Base-by-base conservation (phyloP, 352 stramenopile species). In the Phytophthora pisi region DNA sequence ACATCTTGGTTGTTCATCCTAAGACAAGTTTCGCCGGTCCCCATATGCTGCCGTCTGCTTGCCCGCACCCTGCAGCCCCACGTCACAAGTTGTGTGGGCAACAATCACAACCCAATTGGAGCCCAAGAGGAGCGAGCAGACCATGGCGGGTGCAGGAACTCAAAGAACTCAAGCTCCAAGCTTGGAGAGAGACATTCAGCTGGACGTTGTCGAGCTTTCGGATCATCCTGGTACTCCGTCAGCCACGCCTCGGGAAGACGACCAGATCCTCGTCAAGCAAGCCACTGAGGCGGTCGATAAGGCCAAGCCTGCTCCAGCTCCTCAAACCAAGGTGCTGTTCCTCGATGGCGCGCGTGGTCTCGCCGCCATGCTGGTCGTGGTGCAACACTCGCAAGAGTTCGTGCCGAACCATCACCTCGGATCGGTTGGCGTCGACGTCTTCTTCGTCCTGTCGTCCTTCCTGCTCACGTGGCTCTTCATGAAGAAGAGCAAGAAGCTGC, bases 371-470 rank as follows among this genome's bases (percentile, higher is more conserved):
- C 64, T 71, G 30, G 64, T 71, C 8, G 64, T 71, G 18, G 51
- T 62, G 9, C 64, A 71, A 28, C 64, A 71, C 51, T 60, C 64
- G 0, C 4, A 63, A 15, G 58, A 66, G 31, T 72, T 68, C 38
- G 52, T 63, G 30, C 57, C 57, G 28, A 23, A 57, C 26, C 51
- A 67, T 9, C 64, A 67, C 46, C 13, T 53, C 10, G 64, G 64
- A 58, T 67, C 64, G 10, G 43, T 71, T 8, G 61, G 54, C 9
- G 60, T 70, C 7, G 52, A 70, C 38, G 52, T 66, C 42, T 74
- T 74, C n/a, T 66, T 74, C 51, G 58, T 72, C 4, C 52, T 72
- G 11, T 72, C 64, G 36, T 70, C 66, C 9, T 66, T 69, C 20
- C 43, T 74, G 7, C 20, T 70, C 20, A 73, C 55, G 38, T 66